Evolutionary conservation across 257 asterid genomes (phyloP), one percentile per base, ranked within the genome.

Genomic region (Rubia yunnanensis): DNA sequence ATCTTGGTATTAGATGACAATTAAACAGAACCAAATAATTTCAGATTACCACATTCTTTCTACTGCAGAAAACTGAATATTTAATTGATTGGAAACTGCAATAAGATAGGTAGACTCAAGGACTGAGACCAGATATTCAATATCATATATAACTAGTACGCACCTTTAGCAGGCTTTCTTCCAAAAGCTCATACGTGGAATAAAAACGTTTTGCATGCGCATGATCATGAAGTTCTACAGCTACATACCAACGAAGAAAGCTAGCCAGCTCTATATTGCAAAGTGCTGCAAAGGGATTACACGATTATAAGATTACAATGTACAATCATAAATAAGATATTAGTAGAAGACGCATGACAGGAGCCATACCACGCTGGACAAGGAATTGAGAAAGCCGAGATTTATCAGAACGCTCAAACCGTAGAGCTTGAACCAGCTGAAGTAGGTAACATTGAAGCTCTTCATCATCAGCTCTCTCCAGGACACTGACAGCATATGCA

Each of bases 391-490:
- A 81, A 66, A 92, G 94, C 77, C 95, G 86, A 56, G 99, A 92
- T 78, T 86, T 89, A 69, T 92, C 96, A 28, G 97, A 80, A 70
- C 97, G 95, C 78, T 92, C 97, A 78, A 92, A 92, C 56, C 99
- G 95, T 78, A 92, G 97, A 66, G 99, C 99, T 74, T 92, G 99
- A 75, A 92, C 99, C 75, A 92, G 85, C 82, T 92, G 99, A 78
- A 92, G 97, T 35, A 92, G 88, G 83, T 92, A 92, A 72, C 99
- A 92, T 74, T 89, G 97, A 68, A 92, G 99, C 83, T 92, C 99
- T 82, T 89, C 99, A 79, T 92, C 96, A 78, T 86, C 99, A 76
- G 99, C 99, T 81, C 95, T 87, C 81, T 86, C 90, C 70, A 92
- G 95, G 68, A 92, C 99, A 74, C 88, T 89, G 64, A 89, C 98